phyloP scores from a whole-genome alignment of 306 rosid species.

The Erythrophleum fordii region DNA sequence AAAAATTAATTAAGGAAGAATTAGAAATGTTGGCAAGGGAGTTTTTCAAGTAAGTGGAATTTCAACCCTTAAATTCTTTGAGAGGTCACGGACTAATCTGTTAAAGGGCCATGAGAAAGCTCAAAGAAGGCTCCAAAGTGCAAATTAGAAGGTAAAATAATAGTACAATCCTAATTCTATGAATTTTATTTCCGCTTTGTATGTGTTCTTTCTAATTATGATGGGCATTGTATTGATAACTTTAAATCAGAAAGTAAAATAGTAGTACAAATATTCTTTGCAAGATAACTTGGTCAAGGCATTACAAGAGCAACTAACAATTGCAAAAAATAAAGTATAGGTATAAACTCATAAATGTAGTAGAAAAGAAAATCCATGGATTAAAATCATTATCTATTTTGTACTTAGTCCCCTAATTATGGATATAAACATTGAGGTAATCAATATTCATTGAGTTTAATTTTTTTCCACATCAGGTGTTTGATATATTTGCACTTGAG shows the following conservation, averaged over 20 bases:
- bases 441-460: neutral
- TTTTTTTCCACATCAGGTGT: conserved; percentile 59
- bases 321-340: conserved; percentile 80
- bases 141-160: conserved; percentile 82
- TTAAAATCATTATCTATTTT: neutral
- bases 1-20: conserved; percentile 82
- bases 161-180: neutral
- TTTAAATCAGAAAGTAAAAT: no score
- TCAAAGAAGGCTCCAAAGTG: conserved; percentile 83
- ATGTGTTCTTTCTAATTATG: neutral
- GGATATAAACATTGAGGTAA: neutral
- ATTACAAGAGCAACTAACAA: conserved; percentile 60
- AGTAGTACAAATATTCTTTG: conserved; percentile 64
- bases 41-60: conserved; percentile 24
- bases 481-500: conserved; percentile 73
- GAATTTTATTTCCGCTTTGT: conserved; percentile 1
- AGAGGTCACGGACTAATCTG: conserved; percentile 74
- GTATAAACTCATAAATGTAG: conserved; percentile 35
- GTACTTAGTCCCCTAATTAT: conserved; percentile 22
- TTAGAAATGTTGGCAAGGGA: conserved; percentile 75
- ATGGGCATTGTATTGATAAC: conserved; percentile 3
- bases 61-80: conserved; percentile 36
- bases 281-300: conserved; percentile 64
- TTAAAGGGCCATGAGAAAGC: conserved; percentile 80
- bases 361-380: neutral